phyloP scores from a whole-genome alignment of 306 rosid species.

The Vicia faba region DNA sequence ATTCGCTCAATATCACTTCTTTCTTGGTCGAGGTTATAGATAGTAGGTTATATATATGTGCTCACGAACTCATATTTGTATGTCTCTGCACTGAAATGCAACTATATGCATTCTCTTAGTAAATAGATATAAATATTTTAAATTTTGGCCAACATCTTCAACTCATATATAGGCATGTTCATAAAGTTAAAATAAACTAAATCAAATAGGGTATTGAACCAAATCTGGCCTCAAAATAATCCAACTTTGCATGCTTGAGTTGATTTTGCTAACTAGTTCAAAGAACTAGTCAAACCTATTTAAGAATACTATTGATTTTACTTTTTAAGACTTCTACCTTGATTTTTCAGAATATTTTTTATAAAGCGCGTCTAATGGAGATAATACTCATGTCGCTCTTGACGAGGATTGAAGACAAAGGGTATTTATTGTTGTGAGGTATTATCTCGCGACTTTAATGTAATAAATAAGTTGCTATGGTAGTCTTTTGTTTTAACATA shows the following conservation, averaged over 20 bases:
- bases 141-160: not conserved
- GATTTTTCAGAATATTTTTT: no score
- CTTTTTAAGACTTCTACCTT: no score
- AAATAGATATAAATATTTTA: constrained; percentile 1
- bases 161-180: not conserved
- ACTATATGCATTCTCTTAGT: not conserved
- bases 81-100: not conserved
- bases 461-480: no score
- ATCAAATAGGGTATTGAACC: not conserved
- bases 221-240: not conserved
- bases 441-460: no score
- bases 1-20: not conserved
- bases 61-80: not conserved
- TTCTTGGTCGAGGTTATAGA: constrained; percentile 16
- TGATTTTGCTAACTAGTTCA: not conserved
- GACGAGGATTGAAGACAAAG: no score
- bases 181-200: not conserved
- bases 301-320: not conserved
- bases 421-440: no score
- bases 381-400: no score
- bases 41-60: not conserved
- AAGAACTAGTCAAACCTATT: not conserved
- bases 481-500: no score
- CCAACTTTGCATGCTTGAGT: not conserved
- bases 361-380: no score